Conservation (phyloP, 371 early-diverging fungal genomes). For the Apophysomyces elegans region DNA sequence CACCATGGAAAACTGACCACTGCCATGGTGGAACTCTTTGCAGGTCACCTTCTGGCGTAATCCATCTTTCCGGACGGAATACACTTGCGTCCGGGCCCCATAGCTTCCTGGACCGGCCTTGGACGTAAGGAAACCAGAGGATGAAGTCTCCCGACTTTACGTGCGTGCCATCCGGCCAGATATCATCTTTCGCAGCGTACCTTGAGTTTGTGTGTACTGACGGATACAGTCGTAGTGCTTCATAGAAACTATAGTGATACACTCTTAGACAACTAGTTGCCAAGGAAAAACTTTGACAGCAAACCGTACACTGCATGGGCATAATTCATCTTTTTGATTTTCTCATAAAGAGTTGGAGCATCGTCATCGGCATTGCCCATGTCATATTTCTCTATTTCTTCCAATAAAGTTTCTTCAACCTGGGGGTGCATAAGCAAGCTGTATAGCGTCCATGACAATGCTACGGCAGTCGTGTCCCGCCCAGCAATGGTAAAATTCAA, state of each 20-base stretch:
- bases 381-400: slow-evolving; percentile 57
- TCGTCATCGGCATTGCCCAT: slow-evolving; percentile 26
- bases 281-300: not conserved
- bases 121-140: slow-evolving; percentile 52
- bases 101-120: slow-evolving; percentile 56
- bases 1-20: slow-evolving; percentile 65
- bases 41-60: slow-evolving; percentile 32
- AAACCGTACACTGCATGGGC: slow-evolving; percentile 57
- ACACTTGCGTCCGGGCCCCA: slow-evolving; percentile 69
- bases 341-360: slow-evolving; percentile 42
- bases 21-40: slow-evolving; percentile 27
- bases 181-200: slow-evolving; percentile 59
- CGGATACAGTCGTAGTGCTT: slow-evolving; percentile 65
- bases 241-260: slow-evolving; percentile 41
- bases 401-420: slow-evolving; percentile 56
- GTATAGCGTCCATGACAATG: slow-evolving; percentile 74
- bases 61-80: slow-evolving; percentile 72
- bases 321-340: slow-evolving; percentile 56
- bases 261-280: not conserved
- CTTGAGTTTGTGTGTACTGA: slow-evolving; percentile 64
- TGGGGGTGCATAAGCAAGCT: slow-evolving; percentile 55
- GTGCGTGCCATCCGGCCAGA: slow-evolving; percentile 65
- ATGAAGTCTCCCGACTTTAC: slow-evolving; percentile 58
- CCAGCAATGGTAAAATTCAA: slow-evolving; percentile 74
- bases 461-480: slow-evolving; percentile 77